Evolutionary conservation across 345 rosid species (phyloP).

Genomic region (Orychophragmus violaceus): DNA sequence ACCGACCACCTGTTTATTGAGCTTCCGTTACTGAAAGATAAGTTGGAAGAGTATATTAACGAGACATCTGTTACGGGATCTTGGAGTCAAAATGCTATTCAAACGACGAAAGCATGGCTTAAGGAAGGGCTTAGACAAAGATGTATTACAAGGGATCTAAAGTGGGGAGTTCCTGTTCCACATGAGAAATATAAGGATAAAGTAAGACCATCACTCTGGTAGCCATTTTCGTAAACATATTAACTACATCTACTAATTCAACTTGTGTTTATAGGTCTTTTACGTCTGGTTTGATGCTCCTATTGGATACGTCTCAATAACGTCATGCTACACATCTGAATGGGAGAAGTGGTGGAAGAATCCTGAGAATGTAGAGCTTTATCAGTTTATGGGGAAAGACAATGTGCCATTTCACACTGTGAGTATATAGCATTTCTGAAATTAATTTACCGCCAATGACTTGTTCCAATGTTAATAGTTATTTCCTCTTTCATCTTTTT

Average conservation of each 20-base stretch:
- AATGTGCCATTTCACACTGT: conserved; percentile 98
- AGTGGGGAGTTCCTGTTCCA: conserved; percentile 99
- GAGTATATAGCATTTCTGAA: conserved; percentile 33
- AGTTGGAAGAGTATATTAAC: conserved; percentile 60
- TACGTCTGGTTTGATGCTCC: conserved; percentile 99
- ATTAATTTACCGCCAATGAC: neutral
- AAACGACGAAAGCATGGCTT: conserved; percentile 86
- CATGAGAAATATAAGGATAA: conserved; percentile 75
- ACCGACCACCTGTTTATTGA: conserved; percentile 92
- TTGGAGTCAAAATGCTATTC: conserved; percentile 98
- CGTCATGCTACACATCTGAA: conserved; percentile 80
- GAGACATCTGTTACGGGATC: conserved; percentile 67
- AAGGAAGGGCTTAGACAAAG: conserved; percentile 81
- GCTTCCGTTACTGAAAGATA: conserved; percentile 79
- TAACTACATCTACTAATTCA: neutral
- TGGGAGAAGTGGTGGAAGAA: conserved; percentile 99
- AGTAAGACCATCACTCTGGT: conserved; percentile 29
- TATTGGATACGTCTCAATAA: conserved; percentile 90
- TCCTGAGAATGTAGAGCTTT: conserved; percentile 92
- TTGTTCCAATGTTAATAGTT: neutral
- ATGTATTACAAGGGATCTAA: conserved; percentile 95
- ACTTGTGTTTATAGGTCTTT: conserved; percentile 59
- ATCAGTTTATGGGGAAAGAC: conserved; percentile 98
- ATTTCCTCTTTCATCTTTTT: neutral
- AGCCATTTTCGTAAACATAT: neutral